phyloP scores from a whole-genome alignment of 441 rosid species.

The Eutrema salsugineum region DNA sequence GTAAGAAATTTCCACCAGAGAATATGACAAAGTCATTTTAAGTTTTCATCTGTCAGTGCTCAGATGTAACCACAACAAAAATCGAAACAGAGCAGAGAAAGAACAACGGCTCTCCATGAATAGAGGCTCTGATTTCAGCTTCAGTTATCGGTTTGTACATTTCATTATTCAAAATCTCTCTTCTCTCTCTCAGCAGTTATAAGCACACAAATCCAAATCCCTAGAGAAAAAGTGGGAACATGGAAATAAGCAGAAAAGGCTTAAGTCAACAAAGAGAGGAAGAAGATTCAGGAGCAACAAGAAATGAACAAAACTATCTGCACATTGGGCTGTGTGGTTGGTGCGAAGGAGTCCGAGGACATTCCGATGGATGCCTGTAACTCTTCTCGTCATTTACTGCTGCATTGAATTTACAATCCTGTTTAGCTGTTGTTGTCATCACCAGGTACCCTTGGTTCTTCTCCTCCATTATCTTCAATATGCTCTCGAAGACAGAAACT shows the following conservation, averaged over 20 bases:
- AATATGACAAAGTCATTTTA: not conserved
- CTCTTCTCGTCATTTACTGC: constrained; percentile 5
- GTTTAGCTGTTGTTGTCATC: constrained; percentile 36
- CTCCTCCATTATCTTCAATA: constrained; percentile 49
- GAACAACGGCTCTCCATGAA: not conserved
- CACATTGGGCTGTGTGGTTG: constrained; percentile 61
- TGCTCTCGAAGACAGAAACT: constrained; percentile 44
- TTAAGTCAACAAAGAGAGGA: constrained; percentile 17
- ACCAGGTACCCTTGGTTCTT: constrained; percentile 3
- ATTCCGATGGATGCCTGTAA: constrained; percentile 32
- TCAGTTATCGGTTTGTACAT: constrained; percentile 23
- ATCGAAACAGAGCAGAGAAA: not conserved
- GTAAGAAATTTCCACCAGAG: not conserved
- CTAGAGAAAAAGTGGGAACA: constrained; percentile 1
- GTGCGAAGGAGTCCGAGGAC: constrained; percentile 47
- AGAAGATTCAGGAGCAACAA: not conserved
- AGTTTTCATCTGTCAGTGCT: not conserved
- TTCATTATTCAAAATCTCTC: constrained; percentile 21
- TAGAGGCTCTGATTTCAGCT: not conserved
- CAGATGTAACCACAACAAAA: not conserved
- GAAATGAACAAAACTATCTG: constrained; percentile 33
- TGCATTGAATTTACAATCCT: constrained; percentile 33
- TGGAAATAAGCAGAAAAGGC: constrained; percentile 16
- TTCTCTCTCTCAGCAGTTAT: constrained; percentile 13
- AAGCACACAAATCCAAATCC: constrained; percentile 28